Percentiles rank a stretch among this genome's conserved stretches.
Evolutionary conservation across 2,329 filamentous ascomycete genomes (phyloP).

Genomic region (Akanthomyces lecanii): DNA sequence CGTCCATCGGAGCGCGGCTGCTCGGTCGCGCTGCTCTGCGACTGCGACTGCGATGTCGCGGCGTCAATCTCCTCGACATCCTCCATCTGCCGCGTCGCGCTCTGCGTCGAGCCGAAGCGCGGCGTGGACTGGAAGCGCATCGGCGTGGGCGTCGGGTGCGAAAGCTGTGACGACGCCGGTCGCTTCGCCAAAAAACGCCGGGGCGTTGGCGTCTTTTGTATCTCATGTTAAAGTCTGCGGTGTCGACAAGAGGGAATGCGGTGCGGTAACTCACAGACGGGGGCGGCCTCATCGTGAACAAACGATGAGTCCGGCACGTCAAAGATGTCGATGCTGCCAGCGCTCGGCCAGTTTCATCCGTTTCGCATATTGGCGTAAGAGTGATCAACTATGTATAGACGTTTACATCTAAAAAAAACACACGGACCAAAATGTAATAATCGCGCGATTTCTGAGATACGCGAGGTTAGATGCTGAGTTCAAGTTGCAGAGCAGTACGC

Average conservation of each 20-base stretch:
- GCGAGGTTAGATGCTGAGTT: neutral
- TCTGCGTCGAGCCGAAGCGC: slow-evolving; percentile 33
- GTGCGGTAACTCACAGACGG: neutral
- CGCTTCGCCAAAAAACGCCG: slow-evolving; percentile 37
- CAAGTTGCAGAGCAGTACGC: neutral
- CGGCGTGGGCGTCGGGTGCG: slow-evolving; percentile 29
- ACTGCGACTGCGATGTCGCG: slow-evolving; percentile 14
- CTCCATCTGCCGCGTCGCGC: slow-evolving; percentile 16
- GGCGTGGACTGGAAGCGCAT: slow-evolving; percentile 37
- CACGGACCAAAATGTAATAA: neutral
- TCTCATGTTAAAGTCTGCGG: neutral
- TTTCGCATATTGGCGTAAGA: neutral
- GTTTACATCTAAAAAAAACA: neutral
- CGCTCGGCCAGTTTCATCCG: neutral
- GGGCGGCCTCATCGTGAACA: slow-evolving; percentile 6
- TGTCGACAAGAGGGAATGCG: neutral
- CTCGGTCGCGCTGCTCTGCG: slow-evolving; percentile 7
- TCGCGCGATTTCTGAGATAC: neutral
- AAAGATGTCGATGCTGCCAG: neutral
- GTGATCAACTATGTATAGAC: neutral
- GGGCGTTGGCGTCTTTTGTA: slow-evolving; percentile 35
- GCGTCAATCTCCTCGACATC: slow-evolving; percentile 32
- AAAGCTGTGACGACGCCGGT: slow-evolving; percentile 28
- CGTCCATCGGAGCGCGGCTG: slow-evolving; percentile 16
- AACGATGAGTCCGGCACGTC: neutral